A percentile compares a stretch with the other conserved stretches of the same genome.
phyloP scores from a whole-genome alignment of 331 rosid genomes.

The Saraca asoca region DNA sequence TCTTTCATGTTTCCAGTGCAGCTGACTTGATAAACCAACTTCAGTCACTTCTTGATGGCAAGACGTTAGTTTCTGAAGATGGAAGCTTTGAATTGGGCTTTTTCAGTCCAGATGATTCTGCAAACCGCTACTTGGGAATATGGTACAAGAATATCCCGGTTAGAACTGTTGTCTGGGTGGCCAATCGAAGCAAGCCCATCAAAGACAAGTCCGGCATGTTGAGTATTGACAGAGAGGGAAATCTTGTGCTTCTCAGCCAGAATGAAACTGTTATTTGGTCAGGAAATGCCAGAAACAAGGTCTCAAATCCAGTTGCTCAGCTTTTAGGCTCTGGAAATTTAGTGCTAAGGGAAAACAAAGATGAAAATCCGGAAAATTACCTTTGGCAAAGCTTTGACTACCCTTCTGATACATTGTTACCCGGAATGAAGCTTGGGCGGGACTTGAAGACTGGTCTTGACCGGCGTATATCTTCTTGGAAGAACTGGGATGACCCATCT shows the following conservation, averaged over 20 bases:
- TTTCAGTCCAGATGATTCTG: constrained; percentile 35
- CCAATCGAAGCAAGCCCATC: constrained; percentile 47
- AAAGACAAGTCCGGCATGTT: constrained; percentile 40
- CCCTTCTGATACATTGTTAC: constrained; percentile 61
- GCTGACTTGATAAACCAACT: constrained; percentile 32
- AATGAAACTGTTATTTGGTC: constrained; percentile 47
- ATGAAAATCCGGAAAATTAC: constrained; percentile 32
- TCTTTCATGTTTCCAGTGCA: constrained; percentile 21
- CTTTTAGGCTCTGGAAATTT: constrained; percentile 47
- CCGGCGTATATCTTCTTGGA: constrained; percentile 51
- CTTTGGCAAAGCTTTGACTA: constrained; percentile 70
- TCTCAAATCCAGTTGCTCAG: constrained; percentile 32
- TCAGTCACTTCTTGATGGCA: constrained; percentile 43
- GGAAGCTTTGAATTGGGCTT: constrained; percentile 46
- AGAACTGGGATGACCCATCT: constrained; percentile 54
- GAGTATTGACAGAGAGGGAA: constrained; percentile 37
- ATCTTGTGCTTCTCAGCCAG: constrained; percentile 37
- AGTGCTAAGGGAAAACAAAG: constrained; percentile 42
- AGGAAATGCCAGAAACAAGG: constrained; percentile 25
- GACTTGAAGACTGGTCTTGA: constrained; percentile 39
- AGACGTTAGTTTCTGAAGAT: constrained; percentile 47
- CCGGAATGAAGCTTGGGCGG: constrained; percentile 68
- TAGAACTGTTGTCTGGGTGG: constrained; percentile 47
- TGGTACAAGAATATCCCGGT: constrained; percentile 60
- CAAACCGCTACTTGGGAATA: constrained; percentile 49